These are phyloP conservation scores for Penicillium flavigenum DNA, from an alignment of 495 filamentous ascomycete genomes.

Conservation along the genomic window DNA sequence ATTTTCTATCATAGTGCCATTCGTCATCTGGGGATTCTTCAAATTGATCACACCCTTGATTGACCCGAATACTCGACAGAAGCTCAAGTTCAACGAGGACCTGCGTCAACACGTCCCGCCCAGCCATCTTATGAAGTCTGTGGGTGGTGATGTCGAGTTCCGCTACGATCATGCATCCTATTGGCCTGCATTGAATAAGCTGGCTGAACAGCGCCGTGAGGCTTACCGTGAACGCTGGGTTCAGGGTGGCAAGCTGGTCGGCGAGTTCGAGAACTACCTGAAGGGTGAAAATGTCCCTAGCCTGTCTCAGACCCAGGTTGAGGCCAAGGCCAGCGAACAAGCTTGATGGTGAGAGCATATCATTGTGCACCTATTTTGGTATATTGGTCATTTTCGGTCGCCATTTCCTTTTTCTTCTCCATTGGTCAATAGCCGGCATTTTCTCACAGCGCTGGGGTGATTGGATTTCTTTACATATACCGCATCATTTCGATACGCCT, in stretches of 20 bases:
- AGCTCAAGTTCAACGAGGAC: constrained; percentile 94
- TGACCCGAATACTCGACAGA: constrained; percentile 84
- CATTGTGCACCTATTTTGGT: background rate
- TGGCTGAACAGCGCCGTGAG: constrained; percentile 61
- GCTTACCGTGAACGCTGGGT: constrained; percentile 70
- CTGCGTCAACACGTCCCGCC: constrained; percentile 72
- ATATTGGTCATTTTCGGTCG: background rate
- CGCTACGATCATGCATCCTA: constrained; percentile 83
- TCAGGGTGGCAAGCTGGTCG: constrained; percentile 71
- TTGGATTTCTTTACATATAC: constrained; percentile 1
- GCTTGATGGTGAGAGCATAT: background rate
- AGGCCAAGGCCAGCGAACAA: constrained; percentile 5
- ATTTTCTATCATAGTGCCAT: constrained; percentile 61
- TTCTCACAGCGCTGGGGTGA: background rate
- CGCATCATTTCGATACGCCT: background rate
- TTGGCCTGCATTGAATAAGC: constrained; percentile 78
- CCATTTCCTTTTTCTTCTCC: background rate
- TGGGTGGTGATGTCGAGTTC: constrained; percentile 64
- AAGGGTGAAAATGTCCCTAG: constrained; percentile 56
- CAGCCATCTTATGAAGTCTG: constrained; percentile 68
- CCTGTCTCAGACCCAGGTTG: constrained; percentile 26
- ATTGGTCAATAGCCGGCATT: background rate
- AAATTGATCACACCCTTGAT: constrained; percentile 95
- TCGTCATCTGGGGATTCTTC: constrained; percentile 86
- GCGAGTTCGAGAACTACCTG: constrained; percentile 81